Base-by-base conservation (phyloP, 73 alveolate genomes). In the Blepharisma stoltei region DNA sequence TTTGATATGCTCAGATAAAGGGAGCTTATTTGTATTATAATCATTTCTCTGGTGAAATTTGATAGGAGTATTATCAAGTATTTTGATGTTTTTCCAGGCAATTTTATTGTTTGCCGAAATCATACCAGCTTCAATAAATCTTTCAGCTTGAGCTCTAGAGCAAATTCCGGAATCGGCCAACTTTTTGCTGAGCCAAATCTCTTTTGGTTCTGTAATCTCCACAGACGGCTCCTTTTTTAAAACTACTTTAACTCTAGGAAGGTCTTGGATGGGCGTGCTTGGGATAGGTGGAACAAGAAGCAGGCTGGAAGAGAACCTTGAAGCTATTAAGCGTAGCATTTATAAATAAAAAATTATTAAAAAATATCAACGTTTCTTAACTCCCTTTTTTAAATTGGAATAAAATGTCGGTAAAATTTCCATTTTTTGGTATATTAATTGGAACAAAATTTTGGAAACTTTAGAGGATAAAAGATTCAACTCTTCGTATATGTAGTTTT, bases 121-220 rank as follows among this genome's bases (percentile, higher is more conserved):
- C 92, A 92, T 75, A 0, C 97, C 94, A 67, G 89, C 85, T 60
- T 77, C 73, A 18, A 92, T 86, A 76, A 92, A 54, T 54, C 84
- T 78, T 67, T 92, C 97, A 38, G 97, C 97, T 76, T 81, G 77
- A 60, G 95, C 78, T 69, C 97, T 78, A 18, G 94, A 85, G 76
- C 97, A 92, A 25, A 92, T 78, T 6, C 95, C 95, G 67, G 89
- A 78, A 20, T 92, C 71, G 14, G 92, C 71, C 55, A 92, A 70
- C 43, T 92, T 73, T 54, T 92, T 92, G 41, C 94, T 79, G 7
- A 90, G 83, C 47, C 97, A 60, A 20, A 60, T 38, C 2, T 14
- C 48, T 60, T 60, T 11, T 32, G 41, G 41, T 9, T n/a, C 49
- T 20, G 4, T 14, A 14, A 5, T 60, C 23, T 14, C 48, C 2